Base-by-base conservation (phyloP, 1,139 yeast species). In the Torulaspora globosa region DNA sequence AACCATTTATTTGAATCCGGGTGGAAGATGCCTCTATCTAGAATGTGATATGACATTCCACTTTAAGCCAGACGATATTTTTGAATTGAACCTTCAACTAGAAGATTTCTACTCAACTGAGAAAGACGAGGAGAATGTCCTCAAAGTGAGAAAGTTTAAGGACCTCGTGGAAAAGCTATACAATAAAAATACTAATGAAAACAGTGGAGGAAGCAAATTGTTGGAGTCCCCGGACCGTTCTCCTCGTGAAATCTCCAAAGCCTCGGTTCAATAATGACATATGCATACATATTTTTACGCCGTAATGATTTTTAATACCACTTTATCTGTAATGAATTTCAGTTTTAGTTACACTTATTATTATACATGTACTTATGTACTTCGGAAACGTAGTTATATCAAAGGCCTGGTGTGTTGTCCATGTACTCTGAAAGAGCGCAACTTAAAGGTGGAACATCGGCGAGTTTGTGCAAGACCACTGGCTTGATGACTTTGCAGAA, bases 391-490 rank as follows among this genome's bases (percentile, higher is more conserved):
- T 27, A 4, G 23, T 6, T 8, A 19, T 28, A 16, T 49, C 43
- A 60, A 31, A 56, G 46, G 23, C 50, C 53, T 30, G 62, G 59
- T 9, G 62, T 59, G 47, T 63, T 63, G 48, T 61, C 65, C 58
- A 60, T 56, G 41, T 60, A 63, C 47, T 63, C 68, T 7, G 62
- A 54, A 15, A 63, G 52, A 12, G 58, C 63, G 5, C 58, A 41
- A 41, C 54, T 60, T 38, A 63, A 49, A n/a, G 66, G 65, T 23
- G 67, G 67, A 27, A 62, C 58, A 50, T 62, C 63, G 16, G 66
- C 66, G 28, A 62, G 45, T 38, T 51, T 54, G 44, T 61, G 66
- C 27, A 63, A 36, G 3, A 62, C 52, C 4, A 58, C 38, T 3
- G 66, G 66, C 45, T 58, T 62, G 15, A 63, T 56, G 3, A 42